Base-by-base conservation (phyloP, 1,284 basidiomycete species). In the Paramarasmius palmivorus region DNA sequence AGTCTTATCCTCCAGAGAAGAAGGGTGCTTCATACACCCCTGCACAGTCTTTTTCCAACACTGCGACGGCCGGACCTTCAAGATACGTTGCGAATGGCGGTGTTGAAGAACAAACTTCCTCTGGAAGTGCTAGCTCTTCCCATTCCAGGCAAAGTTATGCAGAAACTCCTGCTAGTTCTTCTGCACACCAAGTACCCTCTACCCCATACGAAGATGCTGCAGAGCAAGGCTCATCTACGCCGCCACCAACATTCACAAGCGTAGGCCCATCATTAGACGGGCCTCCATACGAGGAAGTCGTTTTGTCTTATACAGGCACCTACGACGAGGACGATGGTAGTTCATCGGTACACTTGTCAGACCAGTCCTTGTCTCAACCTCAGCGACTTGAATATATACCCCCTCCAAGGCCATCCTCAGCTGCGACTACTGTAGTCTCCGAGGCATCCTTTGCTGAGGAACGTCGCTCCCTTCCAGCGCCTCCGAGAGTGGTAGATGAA, bases 171-270 rank as follows among this genome's bases (percentile, higher is more conserved):
- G 23, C 22, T 17, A 29, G 12, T 15, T 19, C 23, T 29, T 25
- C 54, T 46, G 29, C 54, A 56, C 34, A 46, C 50, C 26, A 56
- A 56, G 35, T 12, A 10, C 9, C 19, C 8, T 8, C 23, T 20
- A 50, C 54, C 12, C 46, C 48, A 9, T 57, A 58, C 8, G 48
- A 42, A 12, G 54, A 62, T n/a, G 57, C 58, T 14, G 61, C 66
- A 4, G 65, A 66, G 20, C 63, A 68, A 20, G 61, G 69, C 49
- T 52, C 57, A 29, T 60, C 60, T 14, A 64, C 68, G 3, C 70
- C 74, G 2, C 78, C 77, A 12, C 77, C 78, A 4, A 69, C 74
- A 10, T 80, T 80, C 62, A 65, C 72, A 7, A 52, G 71, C 0
- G 62, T 70, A 6, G 74, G 68, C 4, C 69, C 72, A 2, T 71